These are phyloP conservation scores for Nepenthes mirabilis DNA, from an alignment of 148 eudicot genomes.

Conservation along the genomic window DNA sequence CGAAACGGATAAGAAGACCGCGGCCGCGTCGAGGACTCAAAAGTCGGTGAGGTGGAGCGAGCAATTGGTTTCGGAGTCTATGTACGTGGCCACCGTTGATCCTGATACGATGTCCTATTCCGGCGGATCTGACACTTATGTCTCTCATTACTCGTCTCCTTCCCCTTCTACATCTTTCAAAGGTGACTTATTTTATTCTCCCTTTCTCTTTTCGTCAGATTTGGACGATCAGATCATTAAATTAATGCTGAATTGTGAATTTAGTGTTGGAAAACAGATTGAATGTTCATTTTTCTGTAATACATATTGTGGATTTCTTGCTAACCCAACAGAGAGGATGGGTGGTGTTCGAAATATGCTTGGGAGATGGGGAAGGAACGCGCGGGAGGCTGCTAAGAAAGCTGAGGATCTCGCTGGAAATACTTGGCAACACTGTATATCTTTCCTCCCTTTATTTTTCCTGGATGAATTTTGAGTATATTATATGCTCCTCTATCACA, in stretches of 20 bases:
- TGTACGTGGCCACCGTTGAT: constrained; percentile 17
- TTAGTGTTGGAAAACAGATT: background rate
- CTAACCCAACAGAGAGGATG: constrained; percentile 41
- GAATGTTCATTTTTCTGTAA: too few species aligned
- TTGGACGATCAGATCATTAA: background rate
- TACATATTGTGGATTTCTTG: background rate
- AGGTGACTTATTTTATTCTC: constrained; percentile 15
- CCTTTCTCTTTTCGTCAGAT: background rate
- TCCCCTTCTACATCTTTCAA: constrained; percentile 24
- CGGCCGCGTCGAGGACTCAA: constrained; percentile 12
- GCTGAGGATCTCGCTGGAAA: constrained; percentile 86
- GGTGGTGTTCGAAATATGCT: constrained; percentile 45
- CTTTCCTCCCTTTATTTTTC: background rate
- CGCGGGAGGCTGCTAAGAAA: constrained; percentile 66
- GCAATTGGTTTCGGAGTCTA: constrained; percentile 36
- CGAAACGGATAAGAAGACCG: constrained; percentile 1
- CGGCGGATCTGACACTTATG: constrained; percentile 25
- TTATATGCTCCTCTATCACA: too few species aligned
- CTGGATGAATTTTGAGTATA: too few species aligned
- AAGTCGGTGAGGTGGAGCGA: constrained; percentile 53
- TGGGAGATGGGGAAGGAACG: constrained; percentile 86
- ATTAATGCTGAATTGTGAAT: background rate
- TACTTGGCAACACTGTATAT: constrained; percentile 87
- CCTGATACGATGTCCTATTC: constrained; percentile 10
- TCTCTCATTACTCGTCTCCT: constrained; percentile 17